phyloP scores from a whole-genome alignment of 257 asterid genomes.

The Forsythia viridissima region DNA sequence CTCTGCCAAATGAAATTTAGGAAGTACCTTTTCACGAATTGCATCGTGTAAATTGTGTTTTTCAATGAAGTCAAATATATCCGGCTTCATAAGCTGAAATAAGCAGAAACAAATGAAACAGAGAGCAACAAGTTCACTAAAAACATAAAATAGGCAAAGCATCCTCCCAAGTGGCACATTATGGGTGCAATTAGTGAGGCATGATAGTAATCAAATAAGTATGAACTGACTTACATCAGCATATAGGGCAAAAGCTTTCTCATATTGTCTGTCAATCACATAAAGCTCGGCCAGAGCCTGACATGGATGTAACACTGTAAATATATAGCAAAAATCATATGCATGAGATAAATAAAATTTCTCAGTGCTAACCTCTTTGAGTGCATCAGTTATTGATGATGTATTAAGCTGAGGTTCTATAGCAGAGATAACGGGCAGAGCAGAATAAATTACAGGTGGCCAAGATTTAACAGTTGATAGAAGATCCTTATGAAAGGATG shows the following conservation, averaged over 20 bases:
- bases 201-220: not conserved
- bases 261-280: slow-evolving; percentile 78
- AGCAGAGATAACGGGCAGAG: slow-evolving; percentile 81
- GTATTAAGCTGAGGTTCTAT: slow-evolving; percentile 92
- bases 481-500: slow-evolving; percentile 92
- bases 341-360: slow-evolving; percentile 15
- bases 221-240: slow-evolving; percentile 74
- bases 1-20: not conserved
- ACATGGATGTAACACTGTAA: slow-evolving; percentile 25
- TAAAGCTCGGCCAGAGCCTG: slow-evolving; percentile 95
- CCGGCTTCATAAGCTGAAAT: slow-evolving; percentile 87
- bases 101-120: slow-evolving; percentile 17
- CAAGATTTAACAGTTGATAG: slow-evolving; percentile 81
- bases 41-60: slow-evolving; percentile 86
- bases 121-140: slow-evolving; percentile 19
- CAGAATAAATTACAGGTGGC: slow-evolving; percentile 84
- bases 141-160: slow-evolving; percentile 12
- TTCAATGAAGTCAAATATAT: slow-evolving; percentile 86
- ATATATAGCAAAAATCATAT: slow-evolving; percentile 18
- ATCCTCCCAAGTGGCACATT: slow-evolving; percentile 25
- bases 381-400: slow-evolving; percentile 77
- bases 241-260: slow-evolving; percentile 84
- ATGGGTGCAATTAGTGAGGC: slow-evolving; percentile 3
- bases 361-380: slow-evolving; percentile 70
- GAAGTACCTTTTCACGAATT: slow-evolving; percentile 76